These are phyloP conservation scores for Suillus plorans DNA, from an alignment of 768 basidiomycete species.

Conservation along the genomic window DNA sequence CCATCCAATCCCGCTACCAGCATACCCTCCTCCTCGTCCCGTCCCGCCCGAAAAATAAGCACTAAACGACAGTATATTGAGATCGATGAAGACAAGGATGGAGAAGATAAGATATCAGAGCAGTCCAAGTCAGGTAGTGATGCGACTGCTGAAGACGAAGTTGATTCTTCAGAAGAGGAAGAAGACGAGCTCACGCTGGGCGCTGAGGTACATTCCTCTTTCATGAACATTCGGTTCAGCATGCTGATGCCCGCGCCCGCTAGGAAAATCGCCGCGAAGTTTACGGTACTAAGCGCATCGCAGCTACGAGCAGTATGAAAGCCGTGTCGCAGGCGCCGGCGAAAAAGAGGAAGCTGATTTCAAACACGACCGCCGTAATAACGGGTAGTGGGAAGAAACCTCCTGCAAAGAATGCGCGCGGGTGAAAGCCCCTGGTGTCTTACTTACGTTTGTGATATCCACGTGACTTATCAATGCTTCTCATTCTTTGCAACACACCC, in stretches of 20 bases:
- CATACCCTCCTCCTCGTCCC: constrained; percentile 9
- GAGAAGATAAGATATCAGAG: constrained; percentile 15
- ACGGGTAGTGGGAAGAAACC: background rate
- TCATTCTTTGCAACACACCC: background rate
- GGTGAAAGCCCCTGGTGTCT: background rate
- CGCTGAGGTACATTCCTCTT: constrained; percentile 42
- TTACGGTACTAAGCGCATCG: constrained; percentile 29
- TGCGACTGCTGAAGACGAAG: constrained; percentile 18
- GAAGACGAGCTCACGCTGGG: constrained; percentile 66
- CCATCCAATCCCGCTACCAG: background rate
- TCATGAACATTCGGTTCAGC: background rate
- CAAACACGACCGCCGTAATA: background rate
- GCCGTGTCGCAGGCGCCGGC: constrained; percentile 9
- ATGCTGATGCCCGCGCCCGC: constrained; percentile 2
- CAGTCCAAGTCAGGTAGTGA: constrained; percentile 13
- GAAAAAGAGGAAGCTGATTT: constrained; percentile 24
- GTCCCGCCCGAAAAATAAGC: constrained; percentile 18
- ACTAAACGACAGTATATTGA: constrained; percentile 30
- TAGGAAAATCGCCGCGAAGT: constrained; percentile 44
- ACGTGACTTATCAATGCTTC: background rate
- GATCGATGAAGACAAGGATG: constrained; percentile 29
- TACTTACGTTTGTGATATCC: background rate
- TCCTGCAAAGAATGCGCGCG: background rate
- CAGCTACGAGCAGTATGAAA: constrained; percentile 10
- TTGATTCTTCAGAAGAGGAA: constrained; percentile 33